Evolutionary conservation across 2,329 filamentous ascomycete genomes (phyloP).

Genomic region (Madurella mycetomatis): DNA sequence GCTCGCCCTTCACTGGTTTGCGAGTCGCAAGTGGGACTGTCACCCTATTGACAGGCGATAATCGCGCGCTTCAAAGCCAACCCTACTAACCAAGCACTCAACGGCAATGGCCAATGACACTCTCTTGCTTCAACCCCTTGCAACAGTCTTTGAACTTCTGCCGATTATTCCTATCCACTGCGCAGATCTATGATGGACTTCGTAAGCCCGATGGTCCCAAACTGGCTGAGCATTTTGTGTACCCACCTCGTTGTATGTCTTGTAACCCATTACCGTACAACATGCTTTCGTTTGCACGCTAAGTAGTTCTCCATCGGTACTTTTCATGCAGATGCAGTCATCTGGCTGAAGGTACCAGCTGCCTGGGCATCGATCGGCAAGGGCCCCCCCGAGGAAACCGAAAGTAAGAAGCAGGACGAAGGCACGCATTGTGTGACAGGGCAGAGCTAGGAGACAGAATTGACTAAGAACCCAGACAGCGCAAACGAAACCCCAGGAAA

Average conservation of each 20-base stretch:
- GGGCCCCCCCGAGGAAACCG: conserved; percentile 9
- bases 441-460: neutral
- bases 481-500: neutral
- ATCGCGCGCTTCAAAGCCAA: neutral
- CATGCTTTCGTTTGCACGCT: conserved; percentile 17
- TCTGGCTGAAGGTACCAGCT: conserved; percentile 24
- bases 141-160: conserved; percentile 26
- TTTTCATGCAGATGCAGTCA: conserved; percentile 27
- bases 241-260: conserved; percentile 20
- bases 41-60: neutral
- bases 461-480: neutral
- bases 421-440: conserved; percentile 8
- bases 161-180: conserved; percentile 19
- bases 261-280: conserved; percentile 20
- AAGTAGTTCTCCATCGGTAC: conserved; percentile 20
- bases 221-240: neutral
- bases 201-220: neutral
- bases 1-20: neutral
- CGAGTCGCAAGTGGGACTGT: neutral
- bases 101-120: conserved; percentile 26
- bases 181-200: conserved; percentile 19
- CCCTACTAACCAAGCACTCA: conserved; percentile 5
- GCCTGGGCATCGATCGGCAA: conserved; percentile 18
- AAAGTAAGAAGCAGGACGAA: conserved; percentile 9
- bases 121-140: conserved; percentile 25